A percentile compares a stretch with the other conserved stretches of the same genome.
phyloP scores from a whole-genome alignment of 2,329 filamentous ascomycete species.

The Beauveria caledonica region DNA sequence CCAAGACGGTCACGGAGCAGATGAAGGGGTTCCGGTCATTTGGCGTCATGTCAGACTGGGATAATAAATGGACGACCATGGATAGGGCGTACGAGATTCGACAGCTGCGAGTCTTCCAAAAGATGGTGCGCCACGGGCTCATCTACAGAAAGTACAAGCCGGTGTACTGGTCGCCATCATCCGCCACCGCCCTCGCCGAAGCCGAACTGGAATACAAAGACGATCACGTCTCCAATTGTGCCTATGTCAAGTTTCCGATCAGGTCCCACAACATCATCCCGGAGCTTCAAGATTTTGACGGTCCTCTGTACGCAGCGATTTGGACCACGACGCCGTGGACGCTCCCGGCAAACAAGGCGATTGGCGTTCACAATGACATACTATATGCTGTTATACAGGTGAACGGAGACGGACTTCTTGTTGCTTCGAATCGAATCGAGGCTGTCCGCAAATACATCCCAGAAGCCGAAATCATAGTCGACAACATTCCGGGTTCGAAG shows the following conservation, averaged over 20 bases:
- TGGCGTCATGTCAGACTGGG: slow-evolving; percentile 77
- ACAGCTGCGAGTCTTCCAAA: slow-evolving; percentile 67
- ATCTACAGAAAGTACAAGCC: slow-evolving; percentile 75
- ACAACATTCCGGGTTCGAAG: slow-evolving; percentile 54
- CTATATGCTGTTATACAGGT: slow-evolving; percentile 62
- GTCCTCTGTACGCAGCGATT: slow-evolving; percentile 67
- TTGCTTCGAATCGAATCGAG: slow-evolving; percentile 65
- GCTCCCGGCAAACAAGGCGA: slow-evolving; percentile 81
- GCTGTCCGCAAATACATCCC: slow-evolving; percentile 41
- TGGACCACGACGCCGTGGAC: slow-evolving; percentile 99
- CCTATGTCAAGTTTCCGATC: slow-evolving; percentile 75
- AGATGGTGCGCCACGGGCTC: slow-evolving; percentile 63
- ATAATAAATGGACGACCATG: slow-evolving; percentile 70
- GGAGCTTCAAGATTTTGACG: slow-evolving; percentile 31
- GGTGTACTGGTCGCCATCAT: slow-evolving; percentile 80
- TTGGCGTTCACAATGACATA: slow-evolving; percentile 70
- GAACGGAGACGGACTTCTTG: slow-evolving; percentile 52
- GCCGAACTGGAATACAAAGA: slow-evolving; percentile 80
- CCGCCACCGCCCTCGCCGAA: slow-evolving; percentile 70
- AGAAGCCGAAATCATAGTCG: slow-evolving; percentile 44
- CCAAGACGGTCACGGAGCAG: slow-evolving; percentile 61
- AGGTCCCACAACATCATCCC: slow-evolving; percentile 28
- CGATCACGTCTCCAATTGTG: slow-evolving; percentile 60
- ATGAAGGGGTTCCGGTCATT: slow-evolving; percentile 66
- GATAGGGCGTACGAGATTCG: slow-evolving; percentile 64